Evolutionary conservation across 2,329 filamentous ascomycete species (phyloP), one percentile per base, ranked within the genome.

Genomic region (Ambrosiella cleistominuta): DNA sequence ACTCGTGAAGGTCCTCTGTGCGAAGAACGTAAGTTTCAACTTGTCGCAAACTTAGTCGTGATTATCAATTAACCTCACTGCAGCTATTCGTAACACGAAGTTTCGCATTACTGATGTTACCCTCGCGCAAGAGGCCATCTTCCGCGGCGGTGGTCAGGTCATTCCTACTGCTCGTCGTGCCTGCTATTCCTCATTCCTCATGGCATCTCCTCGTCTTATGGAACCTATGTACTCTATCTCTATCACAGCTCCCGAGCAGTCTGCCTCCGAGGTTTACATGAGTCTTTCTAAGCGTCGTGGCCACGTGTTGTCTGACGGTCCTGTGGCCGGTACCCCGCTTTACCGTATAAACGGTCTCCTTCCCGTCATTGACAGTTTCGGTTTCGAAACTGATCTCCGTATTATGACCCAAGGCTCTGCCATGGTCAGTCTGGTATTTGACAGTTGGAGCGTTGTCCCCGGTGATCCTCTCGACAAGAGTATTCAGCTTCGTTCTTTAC

Each of bases 171-270:
- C 90, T 60, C 84, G 93, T 57, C 81, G 93, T 59, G 89, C 93
- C 9, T 91, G 93, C 70, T 98, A 98, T 71, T 91, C 86, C 6
- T 93, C 88, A 13, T 98, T 98, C 75, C 76, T 98, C 53, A 96
- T 97, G 88, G 91, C 93, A 2, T 93, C 88, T 19, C 93, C 93
- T 36, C 82, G 93, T 51, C 78, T 98, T 37, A 97, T 98, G 90
- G 93, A 98, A 70, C 93, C 93, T 0, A 79, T 97, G 51, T 98
- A 96, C 72, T 81, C 85, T 3, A 91, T 91, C 65, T 88, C 86
- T 47, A 95, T 97, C 80, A 93, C 88, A 3, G 91, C 91, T 0
- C 89, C 89, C 13, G 87, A 93, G 60, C 88, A 94, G 66, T 86
- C 88, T 0, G 88, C 95, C 59, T 85, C 85, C 61, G 85, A 87